Evolutionary conservation across 441 rosid species (phyloP), one percentile per base, ranked within the genome.

Genomic region (Isatis lusitanica): DNA sequence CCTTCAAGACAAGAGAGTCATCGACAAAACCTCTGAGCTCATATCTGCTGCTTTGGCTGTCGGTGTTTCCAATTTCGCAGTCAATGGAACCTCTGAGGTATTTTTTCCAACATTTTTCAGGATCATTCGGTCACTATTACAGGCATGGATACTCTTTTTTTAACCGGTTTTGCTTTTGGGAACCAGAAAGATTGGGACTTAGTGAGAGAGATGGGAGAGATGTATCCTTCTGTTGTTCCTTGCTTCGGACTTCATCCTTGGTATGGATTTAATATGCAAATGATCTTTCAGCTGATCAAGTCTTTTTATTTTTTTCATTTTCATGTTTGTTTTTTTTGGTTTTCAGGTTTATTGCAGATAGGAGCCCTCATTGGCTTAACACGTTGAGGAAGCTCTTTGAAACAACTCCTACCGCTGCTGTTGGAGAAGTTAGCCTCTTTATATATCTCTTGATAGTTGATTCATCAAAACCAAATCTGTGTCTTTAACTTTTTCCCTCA

Each of bases 201-300:
- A 81, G 98, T 90, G 62, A 89, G 86, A 80, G 86, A 86, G 46
- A 86, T 94, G 94, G 84, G 87, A 4, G 89, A 82, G 33, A 80
- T 52, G 28, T 82, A 88, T 78, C 85, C 92, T 48, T 87, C 84
- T 82, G 89, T 86, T 24, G 72, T 90, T 61, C 98, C 97, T 38
- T 87, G 93, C 80, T 94, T 88, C 69, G 97, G 97, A 18, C 82
- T 92, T 43, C 98, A 94, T 80, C 97, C 98, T 21, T 88, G 97
- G 98, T 86, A 46, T 63, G 73, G 8, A 51, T 43, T 30, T 7
- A 36, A 46, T 57, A 35, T 61, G n/a, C 18, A 59, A 8, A 42
- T 63, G 35, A n/a, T 50, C 8, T 36, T 50, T 50, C n/a, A 18
- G 28, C n/a, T n/a, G n/a, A 50, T 18, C 28, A 48, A 26, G 18